Percentiles rank a stretch among this genome's conserved stretches.
Evolutionary conservation across 768 basidiomycete genomes (phyloP).

Genomic region (Psilocybe subaeruginosa): DNA sequence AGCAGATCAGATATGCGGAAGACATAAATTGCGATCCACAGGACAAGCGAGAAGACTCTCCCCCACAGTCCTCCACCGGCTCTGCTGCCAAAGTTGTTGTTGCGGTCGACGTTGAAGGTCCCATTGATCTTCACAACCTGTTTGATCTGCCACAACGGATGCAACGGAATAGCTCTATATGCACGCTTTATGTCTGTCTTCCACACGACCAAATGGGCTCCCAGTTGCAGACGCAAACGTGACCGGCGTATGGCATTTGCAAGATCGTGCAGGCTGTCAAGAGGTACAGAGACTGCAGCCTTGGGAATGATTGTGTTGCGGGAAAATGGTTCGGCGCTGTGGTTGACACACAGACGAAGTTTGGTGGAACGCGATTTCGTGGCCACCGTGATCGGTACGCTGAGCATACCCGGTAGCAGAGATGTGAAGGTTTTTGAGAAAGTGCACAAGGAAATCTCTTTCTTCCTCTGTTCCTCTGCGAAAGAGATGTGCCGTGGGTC

Average conservation of each 20-base stretch:
- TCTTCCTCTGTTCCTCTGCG: too few relatives aligned
- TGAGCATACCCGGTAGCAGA: neutral
- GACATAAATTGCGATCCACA: constrained; percentile 31
- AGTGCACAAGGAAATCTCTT: too few relatives aligned
- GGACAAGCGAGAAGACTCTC: constrained; percentile 31
- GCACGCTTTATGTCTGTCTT: constrained; percentile 42
- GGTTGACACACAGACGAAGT: neutral
- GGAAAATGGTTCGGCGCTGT: neutral
- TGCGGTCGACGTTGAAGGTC: constrained; percentile 21
- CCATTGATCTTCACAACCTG: constrained; percentile 33
- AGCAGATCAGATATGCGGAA: constrained; percentile 18
- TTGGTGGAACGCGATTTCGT: neutral
- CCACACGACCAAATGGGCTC: neutral
- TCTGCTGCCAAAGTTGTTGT: constrained; percentile 27
- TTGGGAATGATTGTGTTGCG: neutral
- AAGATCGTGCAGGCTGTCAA: neutral
- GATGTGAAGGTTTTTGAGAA: too few relatives aligned
- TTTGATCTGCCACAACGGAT: constrained; percentile 44
- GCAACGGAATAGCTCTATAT: constrained; percentile 36
- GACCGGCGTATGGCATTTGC: neutral
- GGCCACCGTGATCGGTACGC: neutral
- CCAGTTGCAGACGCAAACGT: neutral
- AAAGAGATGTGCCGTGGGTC: too few relatives aligned
- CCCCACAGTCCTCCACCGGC: constrained; percentile 27
- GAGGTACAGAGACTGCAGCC: neutral